These are phyloP conservation scores for Acacia crassicarpa DNA, from an alignment of 306 rosid species.

Conservation along the genomic window DNA sequence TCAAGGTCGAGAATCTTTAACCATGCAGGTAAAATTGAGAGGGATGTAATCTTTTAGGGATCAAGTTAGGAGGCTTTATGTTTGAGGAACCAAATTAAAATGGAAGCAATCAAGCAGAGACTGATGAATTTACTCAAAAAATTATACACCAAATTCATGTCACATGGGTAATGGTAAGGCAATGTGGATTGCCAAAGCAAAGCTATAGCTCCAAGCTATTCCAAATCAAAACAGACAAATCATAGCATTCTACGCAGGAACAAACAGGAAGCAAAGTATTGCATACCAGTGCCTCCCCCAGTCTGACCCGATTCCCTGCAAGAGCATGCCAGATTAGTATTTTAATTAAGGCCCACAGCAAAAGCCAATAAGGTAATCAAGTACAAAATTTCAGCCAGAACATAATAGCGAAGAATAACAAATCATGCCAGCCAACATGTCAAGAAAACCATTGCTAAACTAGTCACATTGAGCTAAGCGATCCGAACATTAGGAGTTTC, in stretches of 20 bases:
- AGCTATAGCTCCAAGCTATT: background rate
- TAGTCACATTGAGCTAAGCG: background rate
- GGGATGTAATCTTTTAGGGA: background rate
- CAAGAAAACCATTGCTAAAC: background rate
- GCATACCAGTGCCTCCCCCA: constrained; percentile 20
- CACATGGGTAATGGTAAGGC: background rate
- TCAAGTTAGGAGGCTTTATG: background rate
- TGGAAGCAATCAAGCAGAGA: background rate
- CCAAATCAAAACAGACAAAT: constrained; percentile 2
- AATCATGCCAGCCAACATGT: background rate
- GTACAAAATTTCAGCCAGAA: background rate
- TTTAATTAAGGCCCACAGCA: background rate
- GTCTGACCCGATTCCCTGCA: constrained; percentile 23
- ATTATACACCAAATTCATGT: background rate
- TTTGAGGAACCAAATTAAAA: background rate
- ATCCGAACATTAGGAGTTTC: background rate
- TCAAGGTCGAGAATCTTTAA: background rate
- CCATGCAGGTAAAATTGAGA: background rate
- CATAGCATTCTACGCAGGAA: background rate
- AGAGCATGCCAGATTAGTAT: background rate
- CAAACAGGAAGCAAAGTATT: background rate
- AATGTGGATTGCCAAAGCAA: background rate
- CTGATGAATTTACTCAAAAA: background rate
- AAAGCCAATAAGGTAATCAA: background rate
- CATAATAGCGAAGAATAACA: background rate